Base-by-base conservation (phyloP, 179 eudicot genomes). In the Amaranthus tricolor region DNA sequence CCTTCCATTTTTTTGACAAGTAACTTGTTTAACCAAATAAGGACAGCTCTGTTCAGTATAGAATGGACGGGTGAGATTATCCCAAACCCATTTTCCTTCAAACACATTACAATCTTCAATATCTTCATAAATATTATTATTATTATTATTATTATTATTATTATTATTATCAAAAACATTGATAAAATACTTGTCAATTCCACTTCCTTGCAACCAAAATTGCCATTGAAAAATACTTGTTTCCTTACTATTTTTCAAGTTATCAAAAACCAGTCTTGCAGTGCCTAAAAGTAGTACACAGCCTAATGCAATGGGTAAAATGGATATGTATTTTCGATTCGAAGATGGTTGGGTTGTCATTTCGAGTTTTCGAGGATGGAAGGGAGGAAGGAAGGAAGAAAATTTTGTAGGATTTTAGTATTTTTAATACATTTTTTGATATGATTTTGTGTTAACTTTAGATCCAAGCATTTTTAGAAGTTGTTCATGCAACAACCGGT, bases 71-170 rank as follows among this genome's bases (percentile, higher is more conserved):
- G 90, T 78, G 4, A 24, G 50, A 80, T 94, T 93, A 57, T 94
- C 96, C 93, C 90, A 86, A 53, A 90, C 83, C 98, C 97, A 94
- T 48, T 83, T 79, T 11, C 98, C 98, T 64, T 90, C 88, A 78
- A 90, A 94, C 45, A 90, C 88, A 79, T 94, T 85, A 84, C 98
- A 94, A 45, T 92, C 94, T 76, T 81, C 82, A 44, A 89, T 86
- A 19, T 84, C 82, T 68, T 90, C 97, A 6, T 69, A 77, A 63
- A 21, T 65, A 66, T 85, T 84, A 85, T 86, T 15, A 80, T 83
- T 43, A 84, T 59, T 15, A 80, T 83, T 43, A 84, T 59, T n/a
- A n/a, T n/a, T 65, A 66, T 85, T 84, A 85, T 86, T 65, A 66
- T 85, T 84, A 85, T 86, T 15, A 80, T 83, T 43, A 84, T 59